These are phyloP conservation scores for Alternaria gaisen DNA, from an alignment of 2,329 filamentous ascomycete species.

Conservation along the genomic window DNA sequence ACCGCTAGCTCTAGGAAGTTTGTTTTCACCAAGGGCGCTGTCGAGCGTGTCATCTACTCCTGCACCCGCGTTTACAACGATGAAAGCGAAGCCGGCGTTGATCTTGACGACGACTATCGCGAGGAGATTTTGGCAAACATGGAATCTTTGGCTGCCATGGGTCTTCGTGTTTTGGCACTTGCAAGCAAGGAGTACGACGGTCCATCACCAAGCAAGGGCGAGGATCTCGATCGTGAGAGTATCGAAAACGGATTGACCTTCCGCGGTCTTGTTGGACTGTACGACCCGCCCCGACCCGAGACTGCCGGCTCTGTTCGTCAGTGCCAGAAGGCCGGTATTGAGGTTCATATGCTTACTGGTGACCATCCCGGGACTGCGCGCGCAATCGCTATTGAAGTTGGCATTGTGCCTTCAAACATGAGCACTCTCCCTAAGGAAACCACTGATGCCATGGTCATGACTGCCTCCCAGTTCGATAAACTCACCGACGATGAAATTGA, in stretches of 20 bases:
- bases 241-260: constrained; percentile 76
- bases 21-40: constrained; percentile 71
- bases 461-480: constrained; percentile 53
- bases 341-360: constrained; percentile 59
- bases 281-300: constrained; percentile 83
- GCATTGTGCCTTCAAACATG: constrained; percentile 55
- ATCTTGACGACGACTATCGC: constrained; percentile 62
- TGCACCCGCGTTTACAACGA: constrained; percentile 65
- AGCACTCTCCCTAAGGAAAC: constrained; percentile 45
- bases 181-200: constrained; percentile 60
- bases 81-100: constrained; percentile 48
- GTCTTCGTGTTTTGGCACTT: constrained; percentile 73
- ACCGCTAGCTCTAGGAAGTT: constrained; percentile 50
- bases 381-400: constrained; percentile 57
- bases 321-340: constrained; percentile 48
- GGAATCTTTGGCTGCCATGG: constrained; percentile 71
- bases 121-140: constrained; percentile 70
- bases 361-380: constrained; percentile 57
- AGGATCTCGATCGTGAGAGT: constrained; percentile 62
- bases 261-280: constrained; percentile 81
- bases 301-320: constrained; percentile 64
- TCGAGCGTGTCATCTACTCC: constrained; percentile 65
- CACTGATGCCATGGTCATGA: constrained; percentile 43
- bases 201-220: constrained; percentile 46
- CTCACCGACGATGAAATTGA: constrained; percentile 55